Evolutionary conservation across 768 basidiomycete genomes (phyloP), one percentile per base, ranked within the genome.

Genomic region (Mycena amicta): DNA sequence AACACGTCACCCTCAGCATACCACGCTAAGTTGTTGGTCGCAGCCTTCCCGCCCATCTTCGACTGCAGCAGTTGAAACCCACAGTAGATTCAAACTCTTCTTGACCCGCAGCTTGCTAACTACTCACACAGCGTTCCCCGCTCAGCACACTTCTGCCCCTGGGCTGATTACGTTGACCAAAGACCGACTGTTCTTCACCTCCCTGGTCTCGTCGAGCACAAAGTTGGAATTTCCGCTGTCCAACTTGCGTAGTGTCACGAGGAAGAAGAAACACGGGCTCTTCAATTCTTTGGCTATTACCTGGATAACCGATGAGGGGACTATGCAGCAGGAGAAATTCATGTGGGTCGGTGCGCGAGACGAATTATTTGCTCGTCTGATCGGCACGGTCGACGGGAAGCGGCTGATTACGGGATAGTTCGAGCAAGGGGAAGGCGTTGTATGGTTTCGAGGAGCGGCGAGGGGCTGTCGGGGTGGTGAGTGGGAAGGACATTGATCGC

Each of bases 351-450:
- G 81, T 29, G 76, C 72, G 25, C 80, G 87, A 4, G 86, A 89
- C 68, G 87, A 89, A 47, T 67, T 89, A 18, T 89, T 90, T 68
- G 84, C 84, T 43, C 71, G 86, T 57, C 77, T 90, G 13, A 76
- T 88, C 18, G 83, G 83, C 16, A 46, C 52, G 23, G 70, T 72
- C 62, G 77, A 78, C 27, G 80, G 80, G 22, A 72, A 71, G 45
- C 75, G 74, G 28, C 86, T 85, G 85, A 68, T 79, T 55, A 80
- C 74, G 61, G 66, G 78, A 27, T 83, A 29, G 37, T 45, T 45
- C 8, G 43, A 5, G 20, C n/a, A 45, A n/a, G n/a, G n/a, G n/a
- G n/a, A n/a, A n/a, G n/a, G n/a, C n/a, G n/a, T n/a, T n/a, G n/a
- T n/a, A n/a, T n/a, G n/a, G n/a, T n/a, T n/a, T n/a, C n/a, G n/a